Percentiles rank a stretch among this genome's conserved stretches.
These are phyloP conservation scores for Pleurotus eryngii DNA, from an alignment of 768 basidiomycete genomes.

Conservation along the genomic window DNA sequence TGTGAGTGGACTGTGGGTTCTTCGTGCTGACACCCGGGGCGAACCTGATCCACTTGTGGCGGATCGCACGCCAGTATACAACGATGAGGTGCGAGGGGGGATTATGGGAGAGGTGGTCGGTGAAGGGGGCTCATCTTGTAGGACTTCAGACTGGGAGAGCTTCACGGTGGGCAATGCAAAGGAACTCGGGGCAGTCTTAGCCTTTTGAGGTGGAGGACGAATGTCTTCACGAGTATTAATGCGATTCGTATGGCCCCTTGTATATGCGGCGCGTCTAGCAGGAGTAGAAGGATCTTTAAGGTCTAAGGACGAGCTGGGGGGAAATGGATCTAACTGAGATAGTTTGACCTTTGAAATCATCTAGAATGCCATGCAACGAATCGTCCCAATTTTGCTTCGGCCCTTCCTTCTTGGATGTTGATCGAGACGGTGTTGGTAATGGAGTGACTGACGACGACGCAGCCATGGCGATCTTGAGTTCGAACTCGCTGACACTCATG, in stretches of 20 bases:
- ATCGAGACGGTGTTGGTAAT: conserved; percentile 28
- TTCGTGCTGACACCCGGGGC: conserved; percentile 29
- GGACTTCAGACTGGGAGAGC: conserved; percentile 23
- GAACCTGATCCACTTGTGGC: conserved; percentile 28
- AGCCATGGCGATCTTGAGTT: conserved; percentile 43
- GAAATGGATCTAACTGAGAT: conserved; percentile 58
- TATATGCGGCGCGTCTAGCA: conserved; percentile 36
- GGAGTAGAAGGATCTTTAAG: conserved; percentile 66
- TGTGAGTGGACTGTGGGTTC: conserved; percentile 41
- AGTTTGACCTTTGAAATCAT: conserved; percentile 72
- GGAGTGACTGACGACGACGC: conserved; percentile 33
- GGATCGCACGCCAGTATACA: conserved; percentile 34
- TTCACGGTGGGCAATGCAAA: conserved; percentile 25
- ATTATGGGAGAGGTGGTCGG: conserved; percentile 28
- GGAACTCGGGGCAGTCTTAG: conserved; percentile 11
- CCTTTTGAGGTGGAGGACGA: conserved; percentile 19
- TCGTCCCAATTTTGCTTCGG: conserved; percentile 25
- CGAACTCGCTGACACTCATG: conserved; percentile 69
- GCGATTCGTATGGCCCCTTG: conserved; percentile 33
- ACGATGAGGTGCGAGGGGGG: conserved; percentile 49
- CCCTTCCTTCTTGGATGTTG: conserved; percentile 11
- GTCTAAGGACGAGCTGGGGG: conserved; percentile 45
- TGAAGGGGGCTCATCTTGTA: conserved; percentile 18
- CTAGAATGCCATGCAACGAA: conserved; percentile 59
- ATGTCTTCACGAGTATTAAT: conserved; percentile 17